Base-by-base conservation (phyloP, 2,329 filamentous ascomycete species). In the Colletotrichum liriopes region DNA sequence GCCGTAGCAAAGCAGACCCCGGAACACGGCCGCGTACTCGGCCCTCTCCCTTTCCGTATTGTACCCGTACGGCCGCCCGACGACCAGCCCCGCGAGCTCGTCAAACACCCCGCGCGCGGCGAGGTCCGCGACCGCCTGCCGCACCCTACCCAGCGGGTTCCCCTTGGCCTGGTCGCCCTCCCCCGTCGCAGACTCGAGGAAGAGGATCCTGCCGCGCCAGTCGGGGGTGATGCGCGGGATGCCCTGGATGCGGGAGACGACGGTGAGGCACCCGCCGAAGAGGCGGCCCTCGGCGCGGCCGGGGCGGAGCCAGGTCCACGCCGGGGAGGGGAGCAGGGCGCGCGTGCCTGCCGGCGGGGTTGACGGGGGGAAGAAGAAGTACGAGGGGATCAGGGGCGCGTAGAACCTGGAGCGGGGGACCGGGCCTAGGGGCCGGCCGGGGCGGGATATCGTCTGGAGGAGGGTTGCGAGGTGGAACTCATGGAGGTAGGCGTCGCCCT, bases 11-110 rank as follows among this genome's bases (percentile, higher is more conserved):
- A 84, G 64, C 0, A 82, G 66, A 6, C 75, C 79, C 52, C 64
- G 79, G 18, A 84, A 80, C 1, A 81, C 77, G 1, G 65, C 65
- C 7, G 75, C 76, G 63, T 83, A 82, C 55, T 77, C 62, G 18
- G 75, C 74, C 49, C 78, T 76, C 55, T 75, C 72, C 37, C 79
- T 75, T 0, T 76, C 75, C 1, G 80, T 75, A 35, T 84, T 78
- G 56, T 86, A 85, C 1, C 84, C 83, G 65, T 80, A 84, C 1
- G 82, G 80, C 29, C 84, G 71, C 5, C 84, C 84, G 1, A 86
- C 77, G 5, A 85, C 82, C 45, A 86, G 51, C 0, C 85, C 84
- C 0, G 79, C 79, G 0, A 79, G 82, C 5, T 82, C 79, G 1
- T 84, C 82, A 67, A 86, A 84, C 2, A 83, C 80, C 1, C 84